Evolutionary conservation across 2,329 filamentous ascomycete genomes (phyloP).

Genomic region (Epichloe hybrida): DNA sequence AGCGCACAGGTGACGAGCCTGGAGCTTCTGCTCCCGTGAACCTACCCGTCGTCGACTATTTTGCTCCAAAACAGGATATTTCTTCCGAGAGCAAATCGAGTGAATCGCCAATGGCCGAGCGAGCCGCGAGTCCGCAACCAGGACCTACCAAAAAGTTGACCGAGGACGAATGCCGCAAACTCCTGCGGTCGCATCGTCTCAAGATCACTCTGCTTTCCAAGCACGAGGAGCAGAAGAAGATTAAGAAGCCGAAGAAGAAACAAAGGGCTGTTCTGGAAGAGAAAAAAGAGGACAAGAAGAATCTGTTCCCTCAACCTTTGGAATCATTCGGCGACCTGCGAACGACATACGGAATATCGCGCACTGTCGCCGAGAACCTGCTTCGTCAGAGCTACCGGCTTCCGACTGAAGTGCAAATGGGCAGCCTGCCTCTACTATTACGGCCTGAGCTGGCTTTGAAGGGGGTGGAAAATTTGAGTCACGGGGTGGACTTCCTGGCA

Average conservation of each 20-base stretch:
- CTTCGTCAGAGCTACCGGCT: conserved; percentile 70
- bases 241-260: conserved; percentile 42
- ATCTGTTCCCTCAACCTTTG: conserved; percentile 68
- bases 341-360: conserved; percentile 57
- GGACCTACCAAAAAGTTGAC: conserved; percentile 31
- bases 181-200: conserved; percentile 68
- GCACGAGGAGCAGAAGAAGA: conserved; percentile 25
- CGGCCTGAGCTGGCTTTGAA: conserved; percentile 36
- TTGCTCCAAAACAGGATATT: conserved; percentile 31
- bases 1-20: conserved; percentile 30
- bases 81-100: conserved; percentile 18
- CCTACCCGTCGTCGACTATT: conserved; percentile 43
- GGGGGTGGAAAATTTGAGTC: conserved; percentile 20
- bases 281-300: conserved; percentile 40
- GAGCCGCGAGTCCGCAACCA: conserved; percentile 15
- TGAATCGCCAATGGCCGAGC: conserved; percentile 11
- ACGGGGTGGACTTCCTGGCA: conserved; percentile 60
- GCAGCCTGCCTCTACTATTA: conserved; percentile 66
- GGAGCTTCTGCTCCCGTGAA: conserved; percentile 16
- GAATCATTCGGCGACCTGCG: conserved; percentile 62
- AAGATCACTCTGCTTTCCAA: conserved; percentile 65
- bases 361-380: conserved; percentile 64
- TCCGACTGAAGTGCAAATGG: conserved; percentile 91
- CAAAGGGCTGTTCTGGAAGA: conserved; percentile 31
- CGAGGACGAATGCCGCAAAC: conserved; percentile 57